Evolutionary conservation across 2,329 filamentous ascomycete genomes (phyloP), one percentile per base, ranked within the genome.

Genomic region (Lasiodiplodia citricola): DNA sequence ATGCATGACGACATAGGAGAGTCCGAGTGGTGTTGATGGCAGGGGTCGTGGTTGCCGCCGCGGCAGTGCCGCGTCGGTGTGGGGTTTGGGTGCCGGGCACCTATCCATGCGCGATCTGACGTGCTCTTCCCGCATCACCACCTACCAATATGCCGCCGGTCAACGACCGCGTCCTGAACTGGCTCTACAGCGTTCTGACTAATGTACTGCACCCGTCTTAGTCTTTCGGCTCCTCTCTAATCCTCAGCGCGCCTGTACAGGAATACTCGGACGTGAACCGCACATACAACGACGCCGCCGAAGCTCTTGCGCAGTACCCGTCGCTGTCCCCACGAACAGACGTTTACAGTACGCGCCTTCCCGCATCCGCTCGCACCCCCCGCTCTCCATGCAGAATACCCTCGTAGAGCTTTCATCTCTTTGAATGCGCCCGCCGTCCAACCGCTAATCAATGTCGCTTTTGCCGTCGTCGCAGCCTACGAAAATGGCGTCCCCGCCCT

Each of bases 241-340:
- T 70, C 77, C 72, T 76, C 44, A 21, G 77, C 68, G 76, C 76
- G 60, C 80, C 2, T 2, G 2, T 55, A 1, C 65, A 98, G 92
- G 93, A 97, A 87, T 98, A 99, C 79, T 90, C 90, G 79, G 93
- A 98, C 83, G 91, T 96, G 69, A 96, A 95, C 77, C 91, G 94
- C 70, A 93, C 94, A 66, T 98, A 98, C 83, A 92, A 92, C 78
- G 94, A 98, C 81, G 90, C 96, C 74, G 94, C 92, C 71, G 91
- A 93, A 77, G 88, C 90, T 35, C 88, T 99, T 66, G 87, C 92
- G 38, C 88, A 91, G 73, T 93, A 94, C 77, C 89, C 93, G 8
- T 91, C 92, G 2, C 85, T 99, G 25, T 87, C 91, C 10, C 93
- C 94, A 31, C 89, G 92, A 74, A 99, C 96, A 70, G 94, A 98